phyloP scores from a whole-genome alignment of 805 yeast genomes.

The Debaryomyces prosopidis region DNA sequence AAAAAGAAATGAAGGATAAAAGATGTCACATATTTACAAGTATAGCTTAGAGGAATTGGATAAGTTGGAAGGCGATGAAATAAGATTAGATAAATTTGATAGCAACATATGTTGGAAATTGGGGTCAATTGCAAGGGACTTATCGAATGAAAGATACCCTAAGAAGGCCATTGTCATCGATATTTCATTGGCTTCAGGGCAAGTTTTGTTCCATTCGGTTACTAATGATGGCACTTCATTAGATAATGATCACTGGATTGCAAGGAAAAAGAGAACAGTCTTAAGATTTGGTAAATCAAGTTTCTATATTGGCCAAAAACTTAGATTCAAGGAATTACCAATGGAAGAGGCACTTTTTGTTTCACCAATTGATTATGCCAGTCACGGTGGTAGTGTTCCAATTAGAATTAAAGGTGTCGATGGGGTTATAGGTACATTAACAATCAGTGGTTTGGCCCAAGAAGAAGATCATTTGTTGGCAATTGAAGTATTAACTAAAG shows the following conservation, averaged over 20 bases:
- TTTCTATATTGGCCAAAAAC: slow-evolving; percentile 46
- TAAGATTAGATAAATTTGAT: slow-evolving; percentile 25
- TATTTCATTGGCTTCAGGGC: slow-evolving; percentile 46
- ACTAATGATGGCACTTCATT: slow-evolving; percentile 36
- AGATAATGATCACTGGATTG: slow-evolving; percentile 59
- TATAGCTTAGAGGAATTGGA: slow-evolving; percentile 18
- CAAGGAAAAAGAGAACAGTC: slow-evolving; percentile 49
- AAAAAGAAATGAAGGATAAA: slow-evolving; percentile 7
- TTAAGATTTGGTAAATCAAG: slow-evolving; percentile 50
- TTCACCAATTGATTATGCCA: slow-evolving; percentile 45
- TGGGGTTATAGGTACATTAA: slow-evolving; percentile 46
- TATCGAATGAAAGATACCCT: slow-evolving; percentile 26
- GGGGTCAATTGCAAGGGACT: slow-evolving; percentile 41
- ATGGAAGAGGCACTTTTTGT: slow-evolving; percentile 40
- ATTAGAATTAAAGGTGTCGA: slow-evolving; percentile 37
- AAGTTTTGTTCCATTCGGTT: slow-evolving; percentile 46
- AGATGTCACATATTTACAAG: slow-evolving; percentile 11
- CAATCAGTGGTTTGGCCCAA: slow-evolving; percentile 58
- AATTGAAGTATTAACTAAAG: slow-evolving; percentile 24
- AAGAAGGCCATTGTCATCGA: slow-evolving; percentile 47
- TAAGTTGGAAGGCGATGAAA: slow-evolving; percentile 20
- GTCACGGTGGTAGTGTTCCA: slow-evolving; percentile 61
- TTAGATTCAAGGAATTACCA: slow-evolving; percentile 34
- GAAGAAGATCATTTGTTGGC: slow-evolving; percentile 56
- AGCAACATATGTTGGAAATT: slow-evolving; percentile 46